Evolutionary conservation across 2,329 filamentous ascomycete species (phyloP), one percentile per base, ranked within the genome.

Genomic region (Fusarium sp.): DNA sequence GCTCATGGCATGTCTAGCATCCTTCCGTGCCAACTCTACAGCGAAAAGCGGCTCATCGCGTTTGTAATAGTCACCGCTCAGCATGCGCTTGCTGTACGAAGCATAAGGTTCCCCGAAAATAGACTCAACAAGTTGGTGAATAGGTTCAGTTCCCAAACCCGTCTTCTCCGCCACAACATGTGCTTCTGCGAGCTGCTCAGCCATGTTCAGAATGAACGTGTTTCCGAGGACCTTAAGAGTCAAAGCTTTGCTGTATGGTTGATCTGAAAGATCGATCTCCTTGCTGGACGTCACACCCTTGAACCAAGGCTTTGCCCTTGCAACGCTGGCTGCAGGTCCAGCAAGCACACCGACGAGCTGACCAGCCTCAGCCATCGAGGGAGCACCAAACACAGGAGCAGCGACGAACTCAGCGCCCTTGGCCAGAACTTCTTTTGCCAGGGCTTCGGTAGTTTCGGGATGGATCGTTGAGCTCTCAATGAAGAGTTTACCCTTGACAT

Each of bases 391-490:
- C 6, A 94, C 88, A 19, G 85, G 85, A 7, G 82, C 84, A 1
- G 92, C 91, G 19, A 97, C 87, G 74, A 97, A 96, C 39, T 89
- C 83, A 4, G 86, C 93, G 7, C 91, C 91, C 23, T 84, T 83
- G 3, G 77, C 83, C 14, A 82, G 81, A 62, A 91, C 81, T 25
- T 79, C 82, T 70, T 87, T 82, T 25, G 89, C 89, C 4, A 93
- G 78, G 25, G 83, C 83, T 63, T 92, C 87, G 2, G 92, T 92
- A 6, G 92, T 93, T 56, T 94, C 90, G 0, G 94, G 94, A 77
- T 96, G 92, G 35, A 97, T 87, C 25, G 94, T 97, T 5, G 92
- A 96, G 83, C 91, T 94, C 75, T 97, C 94, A 32, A 97, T 86
- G 70, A 97, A 90, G 17, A 96, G 82, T 81, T 97, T 97, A 64